phyloP scores from a whole-genome alignment of 2,329 filamentous ascomycete genomes.

The Pseudogymnoascus sp. region DNA sequence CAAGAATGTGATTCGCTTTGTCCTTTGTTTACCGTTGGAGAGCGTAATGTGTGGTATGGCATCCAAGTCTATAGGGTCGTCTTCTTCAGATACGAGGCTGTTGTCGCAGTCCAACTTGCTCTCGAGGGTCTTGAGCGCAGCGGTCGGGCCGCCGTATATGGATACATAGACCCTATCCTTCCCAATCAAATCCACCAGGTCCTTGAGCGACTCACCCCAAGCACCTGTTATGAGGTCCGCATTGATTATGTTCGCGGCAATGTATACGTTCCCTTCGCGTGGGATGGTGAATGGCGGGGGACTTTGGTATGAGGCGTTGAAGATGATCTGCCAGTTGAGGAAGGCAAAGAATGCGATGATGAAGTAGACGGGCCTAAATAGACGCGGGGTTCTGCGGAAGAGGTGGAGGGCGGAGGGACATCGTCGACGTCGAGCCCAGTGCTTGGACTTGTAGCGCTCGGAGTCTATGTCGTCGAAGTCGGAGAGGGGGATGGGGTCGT shows the following conservation, averaged over 20 bases:
- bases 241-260: conserved; percentile 64
- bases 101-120: conserved; percentile 37
- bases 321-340: conserved; percentile 19
- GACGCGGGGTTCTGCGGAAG: not conserved
- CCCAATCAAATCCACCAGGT: conserved; percentile 57
- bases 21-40: conserved; percentile 51
- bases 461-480: conserved; percentile 4
- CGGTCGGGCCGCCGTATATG: conserved; percentile 55
- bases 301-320: conserved; percentile 37
- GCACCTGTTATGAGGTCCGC: conserved; percentile 51
- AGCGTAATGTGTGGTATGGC: conserved; percentile 50
- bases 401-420: not conserved
- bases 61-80: conserved; percentile 42
- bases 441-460: not conserved
- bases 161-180: conserved; percentile 60
- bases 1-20: conserved; percentile 66
- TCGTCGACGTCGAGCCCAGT: conserved; percentile 3
- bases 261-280: conserved; percentile 58
- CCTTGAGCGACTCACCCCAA: conserved; percentile 54
- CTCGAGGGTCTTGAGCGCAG: conserved; percentile 46
- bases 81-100: conserved; percentile 49
- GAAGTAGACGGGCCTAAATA: conserved; percentile 19
- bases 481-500: not conserved
- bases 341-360: conserved; percentile 17
- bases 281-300: conserved; percentile 35